Base-by-base conservation (phyloP, 345 rosid genomes). In the Salix exigua region DNA sequence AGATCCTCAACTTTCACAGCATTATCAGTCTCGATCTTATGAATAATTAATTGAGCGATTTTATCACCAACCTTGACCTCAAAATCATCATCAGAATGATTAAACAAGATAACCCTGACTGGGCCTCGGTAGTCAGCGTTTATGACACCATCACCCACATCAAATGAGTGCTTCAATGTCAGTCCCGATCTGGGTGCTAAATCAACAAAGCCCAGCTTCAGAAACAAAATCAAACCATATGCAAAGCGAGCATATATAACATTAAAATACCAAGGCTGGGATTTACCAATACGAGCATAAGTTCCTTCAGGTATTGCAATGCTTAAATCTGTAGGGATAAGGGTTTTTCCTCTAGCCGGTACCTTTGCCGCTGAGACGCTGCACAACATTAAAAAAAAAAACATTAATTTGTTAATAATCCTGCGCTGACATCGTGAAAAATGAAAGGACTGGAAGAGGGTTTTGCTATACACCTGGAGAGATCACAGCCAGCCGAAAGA, bases 401-500 rank as follows among this genome's bases (percentile, higher is more conserved):
- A 33, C 11, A 37, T 19, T n/a, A 14, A 71, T 18, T 26, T 73
- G n/a, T 44, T 4, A 30, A 18, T 35, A 35, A 17, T 50, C 21
- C 2, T 16, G 55, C 55, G 18, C 7, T 40, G 44, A 40, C 55
- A 19, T 50, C 17, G 0, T 18, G 21, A 48, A 16, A 48, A 48
- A 48, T 4, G 7, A 48, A 48, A 48, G 6, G 7, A 16, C 53
- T 48, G 7, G 53, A 48, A 16, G 21, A 16, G 21, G 19, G 21
- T 48, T 48, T 48, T 48, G 21, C 53, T 17, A 14, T 8, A 3
- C 67, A 87, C 89, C 88, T 91, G 7, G 94, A 90, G 44, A 93
- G 96, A 85, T 90, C 97, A 64, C 90, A 92, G 7, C 98, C 96
- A 1, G 99, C 96, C 0, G 97, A 83, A 63, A 96, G 89, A 33